Conservation (phyloP, 2,329 filamentous ascomycete genomes). For the Calonectria pseudoturangicola region DNA sequence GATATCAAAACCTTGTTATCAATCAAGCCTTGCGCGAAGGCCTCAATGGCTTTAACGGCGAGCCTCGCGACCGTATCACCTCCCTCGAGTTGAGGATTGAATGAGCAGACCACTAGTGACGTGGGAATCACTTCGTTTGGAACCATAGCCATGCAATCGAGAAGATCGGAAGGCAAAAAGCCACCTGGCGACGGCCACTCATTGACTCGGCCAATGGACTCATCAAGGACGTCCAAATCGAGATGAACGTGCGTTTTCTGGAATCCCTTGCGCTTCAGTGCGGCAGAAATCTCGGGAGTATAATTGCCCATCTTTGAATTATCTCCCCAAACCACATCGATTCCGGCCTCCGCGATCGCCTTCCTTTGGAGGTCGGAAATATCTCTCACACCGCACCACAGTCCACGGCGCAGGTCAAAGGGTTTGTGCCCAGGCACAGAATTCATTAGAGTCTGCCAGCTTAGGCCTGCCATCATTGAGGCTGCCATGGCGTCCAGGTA, state of each 20-base stretch:
- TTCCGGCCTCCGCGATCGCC: not conserved
- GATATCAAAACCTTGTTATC: not conserved
- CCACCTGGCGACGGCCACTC: conserved; percentile 23
- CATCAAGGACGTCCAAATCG: conserved; percentile 25
- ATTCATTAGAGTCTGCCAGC: conserved; percentile 22
- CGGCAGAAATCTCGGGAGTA: not conserved
- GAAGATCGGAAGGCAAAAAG: conserved; percentile 3
- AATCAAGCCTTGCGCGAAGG: not conserved
- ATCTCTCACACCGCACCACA: conserved; percentile 1
- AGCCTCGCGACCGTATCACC: conserved; percentile 8
- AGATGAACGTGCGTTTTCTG: not conserved
- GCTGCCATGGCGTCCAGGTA: conserved; percentile 19
- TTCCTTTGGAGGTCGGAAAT: conserved; percentile 1
- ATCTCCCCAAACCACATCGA: conserved; percentile 11
- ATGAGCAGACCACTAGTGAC: conserved; percentile 3
- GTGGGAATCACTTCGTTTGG: not conserved
- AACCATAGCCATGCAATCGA: conserved; percentile 8
- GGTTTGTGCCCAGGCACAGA: conserved; percentile 18
- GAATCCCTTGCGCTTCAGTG: not conserved
- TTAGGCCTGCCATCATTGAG: conserved; percentile 9
- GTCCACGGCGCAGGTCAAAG: not conserved
- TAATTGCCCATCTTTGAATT: not conserved
- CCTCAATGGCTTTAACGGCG: not conserved
- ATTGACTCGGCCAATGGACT: conserved; percentile 19
- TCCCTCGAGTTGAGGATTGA: not conserved